Conservation (phyloP, 805 yeast genomes). For the Peterozyma toletana region DNA sequence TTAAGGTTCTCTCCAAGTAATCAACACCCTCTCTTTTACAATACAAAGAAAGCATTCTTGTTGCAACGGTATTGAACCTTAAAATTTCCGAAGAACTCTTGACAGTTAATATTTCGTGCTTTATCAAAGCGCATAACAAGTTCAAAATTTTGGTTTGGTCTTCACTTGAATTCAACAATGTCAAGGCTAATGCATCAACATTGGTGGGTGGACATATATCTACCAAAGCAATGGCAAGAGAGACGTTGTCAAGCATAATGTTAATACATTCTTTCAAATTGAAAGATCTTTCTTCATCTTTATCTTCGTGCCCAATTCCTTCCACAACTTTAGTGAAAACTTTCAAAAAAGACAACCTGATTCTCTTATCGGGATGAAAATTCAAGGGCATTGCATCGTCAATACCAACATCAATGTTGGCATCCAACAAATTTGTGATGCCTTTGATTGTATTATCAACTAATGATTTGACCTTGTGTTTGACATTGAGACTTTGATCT, state of each 20-base stretch:
- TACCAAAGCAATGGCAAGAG: constrained; percentile 43
- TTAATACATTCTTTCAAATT: constrained; percentile 9
- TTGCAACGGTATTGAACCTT: constrained; percentile 77
- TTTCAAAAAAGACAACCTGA: constrained; percentile 66
- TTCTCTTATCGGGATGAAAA: constrained; percentile 56
- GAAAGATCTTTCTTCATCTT: constrained; percentile 13
- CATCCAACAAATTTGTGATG: constrained; percentile 59
- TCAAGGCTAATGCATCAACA: constrained; percentile 63
- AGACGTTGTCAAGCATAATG: constrained; percentile 5
- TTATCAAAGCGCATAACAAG: constrained; percentile 47
- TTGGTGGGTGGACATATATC: constrained; percentile 61
- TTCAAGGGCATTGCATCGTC: constrained; percentile 74
- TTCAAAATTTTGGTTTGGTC: constrained; percentile 27
- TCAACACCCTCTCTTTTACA: constrained; percentile 61
- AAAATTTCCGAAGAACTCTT: constrained; percentile 64
- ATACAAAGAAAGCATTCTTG: constrained; percentile 64
- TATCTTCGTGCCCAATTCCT: constrained; percentile 13
- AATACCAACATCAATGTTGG: constrained; percentile 73
- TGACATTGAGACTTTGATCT: constrained; percentile 16
- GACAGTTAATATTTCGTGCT: constrained; percentile 55
- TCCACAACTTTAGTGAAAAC: constrained; percentile 65
- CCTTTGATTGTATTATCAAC: constrained; percentile 59
- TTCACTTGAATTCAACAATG: constrained; percentile 50
- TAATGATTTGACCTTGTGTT: constrained; percentile 49
- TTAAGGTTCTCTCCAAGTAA: constrained; percentile 46